Percentiles rank a stretch among this genome's conserved stretches.
Conservation (phyloP, 768 basidiomycete genomes). For the Leccinum incarnatum region DNA sequence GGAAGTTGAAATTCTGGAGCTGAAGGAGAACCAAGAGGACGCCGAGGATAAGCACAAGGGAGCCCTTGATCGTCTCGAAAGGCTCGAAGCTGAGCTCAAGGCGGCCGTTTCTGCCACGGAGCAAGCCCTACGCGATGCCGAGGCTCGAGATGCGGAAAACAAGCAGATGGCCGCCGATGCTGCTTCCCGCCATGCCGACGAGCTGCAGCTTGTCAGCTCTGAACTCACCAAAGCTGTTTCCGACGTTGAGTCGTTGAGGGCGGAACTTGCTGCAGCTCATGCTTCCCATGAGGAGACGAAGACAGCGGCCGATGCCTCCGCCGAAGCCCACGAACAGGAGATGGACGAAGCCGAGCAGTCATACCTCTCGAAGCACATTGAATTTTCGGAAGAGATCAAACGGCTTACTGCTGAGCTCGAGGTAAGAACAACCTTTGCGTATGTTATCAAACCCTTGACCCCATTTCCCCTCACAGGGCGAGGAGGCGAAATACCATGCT, state of each 20-base stretch:
- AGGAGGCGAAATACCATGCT: constrained; percentile 65
- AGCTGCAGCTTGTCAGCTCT: constrained; percentile 43
- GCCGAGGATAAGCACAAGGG: constrained; percentile 53
- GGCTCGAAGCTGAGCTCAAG: constrained; percentile 52
- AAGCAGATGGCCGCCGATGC: constrained; percentile 39
- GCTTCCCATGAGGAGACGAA: constrained; percentile 49
- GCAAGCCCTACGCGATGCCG: constrained; percentile 43
- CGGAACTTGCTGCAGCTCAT: constrained; percentile 44
- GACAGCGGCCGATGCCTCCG: constrained; percentile 42
- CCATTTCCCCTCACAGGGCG: constrained; percentile 41
- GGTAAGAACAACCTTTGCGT: constrained; percentile 38
- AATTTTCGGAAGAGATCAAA: constrained; percentile 54
- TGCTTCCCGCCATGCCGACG: constrained; percentile 43
- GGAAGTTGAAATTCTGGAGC: constrained; percentile 77
- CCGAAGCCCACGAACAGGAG: constrained; percentile 45
- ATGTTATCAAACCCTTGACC: not conserved
- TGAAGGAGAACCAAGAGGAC: constrained; percentile 66
- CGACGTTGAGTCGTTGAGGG: constrained; percentile 45
- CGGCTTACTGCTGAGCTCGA: constrained; percentile 60
- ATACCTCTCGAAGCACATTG: constrained; percentile 48
- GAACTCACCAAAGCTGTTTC: constrained; percentile 43
- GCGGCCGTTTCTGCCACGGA: constrained; percentile 47
- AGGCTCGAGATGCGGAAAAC: constrained; percentile 47
- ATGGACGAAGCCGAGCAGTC: constrained; percentile 53
- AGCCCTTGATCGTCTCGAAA: constrained; percentile 44